phyloP scores from a whole-genome alignment of 345 rosid species.

The Eucalyptus virginea region DNA sequence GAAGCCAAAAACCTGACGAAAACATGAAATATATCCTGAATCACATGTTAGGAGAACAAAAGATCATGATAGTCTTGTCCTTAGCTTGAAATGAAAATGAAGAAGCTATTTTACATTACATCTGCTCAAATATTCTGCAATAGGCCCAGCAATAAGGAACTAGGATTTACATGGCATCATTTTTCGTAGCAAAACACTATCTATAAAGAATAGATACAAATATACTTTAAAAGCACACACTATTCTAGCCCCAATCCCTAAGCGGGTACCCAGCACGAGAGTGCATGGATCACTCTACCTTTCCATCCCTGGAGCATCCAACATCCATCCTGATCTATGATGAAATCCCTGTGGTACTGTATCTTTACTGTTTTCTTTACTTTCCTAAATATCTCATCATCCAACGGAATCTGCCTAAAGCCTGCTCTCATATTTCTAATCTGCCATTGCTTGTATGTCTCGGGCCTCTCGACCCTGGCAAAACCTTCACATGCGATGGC shows the following conservation, averaged over 20 bases:
- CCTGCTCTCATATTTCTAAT: slow-evolving; percentile 40
- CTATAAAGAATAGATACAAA: neutral
- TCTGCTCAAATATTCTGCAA: neutral
- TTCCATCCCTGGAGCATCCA: slow-evolving; percentile 96
- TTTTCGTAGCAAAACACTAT: neutral
- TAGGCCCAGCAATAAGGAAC: neutral
- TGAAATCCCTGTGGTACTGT: slow-evolving; percentile 51
- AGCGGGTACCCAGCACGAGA: slow-evolving; percentile 64
- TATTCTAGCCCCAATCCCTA: neutral
- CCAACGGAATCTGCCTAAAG: slow-evolving; percentile 40
- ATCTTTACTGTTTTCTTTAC: slow-evolving; percentile 24
- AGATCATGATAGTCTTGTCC: neutral
- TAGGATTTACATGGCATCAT: neutral
- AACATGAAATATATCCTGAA: neutral
- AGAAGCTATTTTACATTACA: neutral
- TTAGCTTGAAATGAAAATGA: neutral
- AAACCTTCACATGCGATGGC: slow-evolving; percentile 65
- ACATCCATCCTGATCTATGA: slow-evolving; percentile 42
- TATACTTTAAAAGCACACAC: neutral
- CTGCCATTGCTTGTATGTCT: slow-evolving; percentile 71
- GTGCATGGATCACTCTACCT: slow-evolving; percentile 54
- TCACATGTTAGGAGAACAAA: neutral
- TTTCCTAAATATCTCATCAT: slow-evolving; percentile 30
- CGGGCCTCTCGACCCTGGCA: slow-evolving; percentile 61
- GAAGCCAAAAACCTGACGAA: neutral